Conservation (phyloP, 805 yeast genomes). For the Blastobotrys americana region DNA sequence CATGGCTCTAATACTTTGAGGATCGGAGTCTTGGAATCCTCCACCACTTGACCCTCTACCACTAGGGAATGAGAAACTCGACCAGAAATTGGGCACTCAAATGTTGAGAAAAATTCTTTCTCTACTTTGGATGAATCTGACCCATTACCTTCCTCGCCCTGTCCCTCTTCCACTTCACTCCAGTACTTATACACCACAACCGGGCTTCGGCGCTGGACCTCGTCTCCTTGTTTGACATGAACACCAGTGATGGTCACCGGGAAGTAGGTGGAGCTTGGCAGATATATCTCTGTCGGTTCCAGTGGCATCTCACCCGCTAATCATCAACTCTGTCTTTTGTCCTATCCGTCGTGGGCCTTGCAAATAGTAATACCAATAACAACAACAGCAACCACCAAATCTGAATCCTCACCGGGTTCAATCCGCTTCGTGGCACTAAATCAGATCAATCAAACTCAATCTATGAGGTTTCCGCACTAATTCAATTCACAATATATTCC, state of each 20-base stretch:
- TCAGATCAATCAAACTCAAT: too few species aligned
- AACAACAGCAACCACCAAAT: too few species aligned
- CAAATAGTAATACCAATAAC: too few species aligned
- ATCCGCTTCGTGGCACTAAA: too few species aligned
- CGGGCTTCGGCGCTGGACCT: constrained; percentile 45
- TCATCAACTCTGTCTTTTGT: too few species aligned
- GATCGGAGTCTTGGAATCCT: constrained; percentile 40
- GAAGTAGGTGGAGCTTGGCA: constrained; percentile 59
- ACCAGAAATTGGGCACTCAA: constrained; percentile 81
- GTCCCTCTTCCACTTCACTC: constrained; percentile 42
- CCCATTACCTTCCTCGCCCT: constrained; percentile 30
- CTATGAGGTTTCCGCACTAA: too few species aligned
- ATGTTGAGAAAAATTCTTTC: constrained; percentile 39
- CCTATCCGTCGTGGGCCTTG: too few species aligned
- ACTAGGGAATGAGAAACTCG: constrained; percentile 45
- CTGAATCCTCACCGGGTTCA: too few species aligned
- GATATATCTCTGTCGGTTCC: constrained; percentile 40
- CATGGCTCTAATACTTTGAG: constrained; percentile 72
- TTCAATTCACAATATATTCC: too few species aligned
- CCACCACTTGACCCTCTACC: constrained; percentile 52
- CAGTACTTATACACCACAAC: constrained; percentile 58
- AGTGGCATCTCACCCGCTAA: too few species aligned
- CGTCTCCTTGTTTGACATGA: constrained; percentile 38
- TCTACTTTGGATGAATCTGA: constrained; percentile 29
- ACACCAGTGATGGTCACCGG: constrained; percentile 59